A percentile compares a stretch with the other conserved stretches of the same genome.
Evolutionary conservation across 164 flowering plant genomes (phyloP).

Genomic region (Malania oleifera): DNA sequence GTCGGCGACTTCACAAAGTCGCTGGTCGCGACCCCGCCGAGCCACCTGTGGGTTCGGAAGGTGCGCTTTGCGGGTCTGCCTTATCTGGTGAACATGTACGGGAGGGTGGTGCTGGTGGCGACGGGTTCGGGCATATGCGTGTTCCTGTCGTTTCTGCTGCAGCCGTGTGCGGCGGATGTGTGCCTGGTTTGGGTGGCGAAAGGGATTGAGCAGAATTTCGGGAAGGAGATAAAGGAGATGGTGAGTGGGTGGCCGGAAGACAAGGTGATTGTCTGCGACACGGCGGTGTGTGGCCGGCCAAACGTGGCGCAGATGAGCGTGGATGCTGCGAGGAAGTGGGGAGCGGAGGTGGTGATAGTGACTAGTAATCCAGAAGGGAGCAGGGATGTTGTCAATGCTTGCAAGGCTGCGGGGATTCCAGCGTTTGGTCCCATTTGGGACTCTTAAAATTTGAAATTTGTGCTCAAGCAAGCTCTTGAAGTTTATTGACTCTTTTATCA

Average conservation of each 20-base stretch:
- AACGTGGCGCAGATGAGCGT: slow-evolving; percentile 50
- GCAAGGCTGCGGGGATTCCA: slow-evolving; percentile 46
- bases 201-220: slow-evolving; percentile 51
- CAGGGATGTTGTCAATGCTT: slow-evolving; percentile 56
- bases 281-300: slow-evolving; percentile 52
- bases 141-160: slow-evolving; percentile 56
- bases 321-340: slow-evolving; percentile 44
- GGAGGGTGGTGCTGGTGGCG: slow-evolving; percentile 52
- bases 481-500: too few species aligned
- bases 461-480: too few species aligned
- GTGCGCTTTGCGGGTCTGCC: slow-evolving; percentile 69
- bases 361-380: slow-evolving; percentile 74
- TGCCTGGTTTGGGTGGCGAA: slow-evolving; percentile 62
- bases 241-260: slow-evolving; percentile 42
- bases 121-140: slow-evolving; percentile 73
- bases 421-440: slow-evolving; percentile 80
- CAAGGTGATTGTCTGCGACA: slow-evolving; percentile 60
- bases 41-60: slow-evolving; percentile 55
- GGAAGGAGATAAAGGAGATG: slow-evolving; percentile 45
- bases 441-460: too few species aligned
- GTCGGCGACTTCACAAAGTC: slow-evolving; percentile 76
- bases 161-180: slow-evolving; percentile 41
- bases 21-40: slow-evolving; percentile 52
- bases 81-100: slow-evolving; percentile 57
- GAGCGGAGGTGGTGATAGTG: slow-evolving; percentile 54